Conservation (phyloP, 345 rosid species). For the Dimocarpus longan region DNA sequence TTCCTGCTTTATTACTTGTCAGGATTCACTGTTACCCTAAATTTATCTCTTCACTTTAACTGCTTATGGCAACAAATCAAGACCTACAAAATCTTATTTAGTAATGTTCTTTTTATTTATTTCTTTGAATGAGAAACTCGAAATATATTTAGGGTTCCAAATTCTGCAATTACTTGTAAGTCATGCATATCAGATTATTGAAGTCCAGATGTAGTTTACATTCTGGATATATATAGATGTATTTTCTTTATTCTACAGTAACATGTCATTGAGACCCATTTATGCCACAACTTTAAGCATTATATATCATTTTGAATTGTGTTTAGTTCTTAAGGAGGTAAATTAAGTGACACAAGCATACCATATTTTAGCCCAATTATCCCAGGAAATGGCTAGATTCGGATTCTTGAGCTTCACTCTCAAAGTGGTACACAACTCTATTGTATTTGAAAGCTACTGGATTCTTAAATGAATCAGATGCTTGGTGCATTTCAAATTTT, state of each 20-base stretch:
- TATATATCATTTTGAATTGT: background rate
- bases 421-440: background rate
- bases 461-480: too few species aligned
- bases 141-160: background rate
- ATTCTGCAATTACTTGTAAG: background rate
- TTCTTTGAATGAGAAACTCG: too few species aligned
- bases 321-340: background rate
- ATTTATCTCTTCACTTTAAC: too few species aligned
- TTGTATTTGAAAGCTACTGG: too few species aligned
- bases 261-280: background rate
- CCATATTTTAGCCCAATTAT: background rate
- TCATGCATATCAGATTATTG: background rate
- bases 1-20: too few species aligned
- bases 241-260: background rate
- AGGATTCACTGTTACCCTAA: too few species aligned
- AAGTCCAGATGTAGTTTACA: too few species aligned
- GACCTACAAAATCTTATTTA: too few species aligned
- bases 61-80: too few species aligned
- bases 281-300: background rate
- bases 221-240: too few species aligned
- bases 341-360: background rate
- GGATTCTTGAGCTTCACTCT: background rate
- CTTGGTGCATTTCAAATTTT: too few species aligned
- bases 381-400: background rate
- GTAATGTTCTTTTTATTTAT: too few species aligned